These are phyloP conservation scores for Dryadomyces sulphureus DNA, from an alignment of 2,329 filamentous ascomycete species.

Conservation along the genomic window DNA sequence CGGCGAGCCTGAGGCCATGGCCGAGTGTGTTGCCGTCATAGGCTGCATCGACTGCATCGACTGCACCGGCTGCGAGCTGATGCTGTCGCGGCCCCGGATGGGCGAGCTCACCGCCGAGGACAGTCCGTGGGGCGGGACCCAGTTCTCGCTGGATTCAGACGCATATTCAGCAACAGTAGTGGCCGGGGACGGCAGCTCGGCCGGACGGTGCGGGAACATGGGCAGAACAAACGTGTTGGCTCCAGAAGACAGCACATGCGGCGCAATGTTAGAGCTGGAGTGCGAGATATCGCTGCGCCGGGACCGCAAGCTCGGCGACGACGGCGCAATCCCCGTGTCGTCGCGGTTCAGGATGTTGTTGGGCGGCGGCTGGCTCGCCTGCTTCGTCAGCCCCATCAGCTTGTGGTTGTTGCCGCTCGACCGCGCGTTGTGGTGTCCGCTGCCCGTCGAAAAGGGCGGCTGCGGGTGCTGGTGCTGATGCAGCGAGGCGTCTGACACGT, in stretches of 20 bases:
- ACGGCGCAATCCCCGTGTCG: conserved; percentile 37
- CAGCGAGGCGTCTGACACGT: not conserved
- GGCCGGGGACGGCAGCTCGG: conserved; percentile 42
- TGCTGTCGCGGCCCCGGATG: conserved; percentile 36
- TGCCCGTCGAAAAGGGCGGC: not conserved
- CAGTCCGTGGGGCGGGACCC: conserved; percentile 44
- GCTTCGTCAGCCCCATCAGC: conserved; percentile 23
- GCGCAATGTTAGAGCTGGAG: conserved; percentile 10
- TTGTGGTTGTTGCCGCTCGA: conserved; percentile 28
- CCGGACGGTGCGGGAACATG: conserved; percentile 21
- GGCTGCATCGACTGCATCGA: conserved; percentile 20
- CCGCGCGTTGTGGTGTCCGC: conserved; percentile 21
- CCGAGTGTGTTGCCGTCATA: conserved; percentile 11
- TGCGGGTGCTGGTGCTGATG: conserved; percentile 1
- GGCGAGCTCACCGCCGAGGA: conserved; percentile 45
- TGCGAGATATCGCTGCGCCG: conserved; percentile 45
- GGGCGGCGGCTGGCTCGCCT: conserved; percentile 23
- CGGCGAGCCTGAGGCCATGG: conserved; percentile 29
- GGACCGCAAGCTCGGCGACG: conserved; percentile 46
- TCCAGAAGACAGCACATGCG: conserved; percentile 3
- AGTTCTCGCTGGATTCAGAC: conserved; percentile 44
- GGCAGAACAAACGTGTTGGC: conserved; percentile 5
- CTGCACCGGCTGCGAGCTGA: conserved; percentile 30
- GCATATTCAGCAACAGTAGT: conserved; percentile 36
- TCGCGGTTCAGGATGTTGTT: conserved; percentile 36